phyloP scores from a whole-genome alignment of 2,329 filamentous ascomycete species.

The Pseudocercospora ulei region DNA sequence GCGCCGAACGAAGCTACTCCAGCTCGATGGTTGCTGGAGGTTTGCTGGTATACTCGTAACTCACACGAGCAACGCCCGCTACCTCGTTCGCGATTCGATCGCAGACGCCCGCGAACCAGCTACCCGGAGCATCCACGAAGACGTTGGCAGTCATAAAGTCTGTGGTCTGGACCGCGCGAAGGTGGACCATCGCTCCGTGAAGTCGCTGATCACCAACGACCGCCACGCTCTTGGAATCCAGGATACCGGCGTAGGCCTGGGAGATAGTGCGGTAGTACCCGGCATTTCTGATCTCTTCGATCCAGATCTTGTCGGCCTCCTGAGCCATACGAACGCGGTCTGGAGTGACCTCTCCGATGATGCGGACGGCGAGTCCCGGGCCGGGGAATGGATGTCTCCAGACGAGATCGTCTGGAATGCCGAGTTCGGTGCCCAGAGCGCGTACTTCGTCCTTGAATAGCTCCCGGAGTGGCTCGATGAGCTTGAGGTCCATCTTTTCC shows the following conservation, averaged over 20 bases:
- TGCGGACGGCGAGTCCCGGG: conserved; percentile 64
- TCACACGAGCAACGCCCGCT: conserved; percentile 59
- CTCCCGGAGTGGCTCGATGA: conserved; percentile 69
- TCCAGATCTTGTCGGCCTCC: conserved; percentile 70
- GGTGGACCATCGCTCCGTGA: conserved; percentile 52
- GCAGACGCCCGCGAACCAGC: conserved; percentile 56
- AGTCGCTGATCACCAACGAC: conserved; percentile 63
- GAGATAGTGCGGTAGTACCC: conserved; percentile 63
- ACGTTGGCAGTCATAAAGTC: conserved; percentile 70
- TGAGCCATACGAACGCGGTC: conserved; percentile 70
- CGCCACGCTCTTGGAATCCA: conserved; percentile 56
- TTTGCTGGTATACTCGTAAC: conserved; percentile 61
- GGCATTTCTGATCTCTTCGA: conserved; percentile 60
- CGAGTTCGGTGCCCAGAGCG: conserved; percentile 57
- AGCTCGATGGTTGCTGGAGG: conserved; percentile 65
- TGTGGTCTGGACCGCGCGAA: conserved; percentile 53
- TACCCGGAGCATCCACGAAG: conserved; percentile 52
- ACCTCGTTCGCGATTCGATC: conserved; percentile 67
- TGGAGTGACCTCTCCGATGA: conserved; percentile 73
- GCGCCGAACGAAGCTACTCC: conserved; percentile 50
- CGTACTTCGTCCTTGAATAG: conserved; percentile 80
- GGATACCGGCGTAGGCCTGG: conserved; percentile 60
- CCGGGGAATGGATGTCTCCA: conserved; percentile 72
- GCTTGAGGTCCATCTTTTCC: conserved; percentile 53
- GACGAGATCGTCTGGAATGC: conserved; percentile 64